Conservation (phyloP, 352 stramenopile genomes). For the Phytophthora pinifolia region DNA sequence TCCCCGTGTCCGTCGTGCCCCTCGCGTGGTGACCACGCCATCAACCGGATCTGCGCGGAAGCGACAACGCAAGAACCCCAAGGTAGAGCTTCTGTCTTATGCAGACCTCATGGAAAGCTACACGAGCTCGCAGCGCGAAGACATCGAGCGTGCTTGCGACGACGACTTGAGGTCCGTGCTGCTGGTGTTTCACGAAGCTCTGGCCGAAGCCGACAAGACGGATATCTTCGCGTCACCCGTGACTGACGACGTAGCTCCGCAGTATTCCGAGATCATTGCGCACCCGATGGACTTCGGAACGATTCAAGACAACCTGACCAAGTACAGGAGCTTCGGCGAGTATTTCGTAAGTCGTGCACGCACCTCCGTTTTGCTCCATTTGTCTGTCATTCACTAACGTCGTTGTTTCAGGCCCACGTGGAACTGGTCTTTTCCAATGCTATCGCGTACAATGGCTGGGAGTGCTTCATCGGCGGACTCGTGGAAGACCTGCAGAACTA, state of each 20-base stretch:
- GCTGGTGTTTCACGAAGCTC: slow-evolving; percentile 69
- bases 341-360: slow-evolving; percentile 71
- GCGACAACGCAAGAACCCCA: slow-evolving; percentile 39
- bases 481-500: slow-evolving; percentile 72
- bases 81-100: slow-evolving; percentile 45
- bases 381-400: slow-evolving; percentile 12
- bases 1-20: slow-evolving; percentile 22
- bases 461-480: slow-evolving; percentile 53
- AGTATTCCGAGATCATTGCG: slow-evolving; percentile 89
- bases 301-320: slow-evolving; percentile 84
- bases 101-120: slow-evolving; percentile 51
- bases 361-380: not conserved
- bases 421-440: slow-evolving; percentile 80
- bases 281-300: slow-evolving; percentile 95
- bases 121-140: slow-evolving; percentile 50
- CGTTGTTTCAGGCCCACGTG: slow-evolving; percentile 54
- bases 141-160: slow-evolving; percentile 51
- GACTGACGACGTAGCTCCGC: slow-evolving; percentile 89
- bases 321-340: slow-evolving; percentile 65
- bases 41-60: slow-evolving; percentile 29
- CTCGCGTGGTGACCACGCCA: slow-evolving; percentile 27
- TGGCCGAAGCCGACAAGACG: slow-evolving; percentile 73
- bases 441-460: slow-evolving; percentile 78
- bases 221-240: slow-evolving; percentile 90
- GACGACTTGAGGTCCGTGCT: slow-evolving; percentile 63